Evolutionary conservation across 140 eudicot genomes (phyloP).

Genomic region (Oenanthe javanica): DNA sequence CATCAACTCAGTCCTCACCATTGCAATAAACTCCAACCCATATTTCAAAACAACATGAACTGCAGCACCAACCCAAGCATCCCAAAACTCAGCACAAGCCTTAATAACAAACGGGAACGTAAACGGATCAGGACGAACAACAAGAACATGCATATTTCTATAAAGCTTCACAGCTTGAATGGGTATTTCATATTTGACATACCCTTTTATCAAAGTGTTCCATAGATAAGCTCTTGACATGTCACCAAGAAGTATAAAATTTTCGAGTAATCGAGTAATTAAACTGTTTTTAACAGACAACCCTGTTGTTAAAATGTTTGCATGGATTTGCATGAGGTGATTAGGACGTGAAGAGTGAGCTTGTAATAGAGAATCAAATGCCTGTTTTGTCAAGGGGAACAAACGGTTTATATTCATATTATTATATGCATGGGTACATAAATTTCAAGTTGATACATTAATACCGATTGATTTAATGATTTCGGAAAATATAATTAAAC

Average conservation of each 20-base stretch:
- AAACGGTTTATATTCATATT: not conserved
- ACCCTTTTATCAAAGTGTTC: slow-evolving; percentile 16
- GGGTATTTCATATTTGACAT: slow-evolving; percentile 1
- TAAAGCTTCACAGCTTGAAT: not conserved
- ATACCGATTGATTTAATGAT: too few species aligned
- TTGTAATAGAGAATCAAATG: not conserved
- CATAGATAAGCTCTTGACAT: slow-evolving; percentile 2
- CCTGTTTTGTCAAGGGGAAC: not conserved
- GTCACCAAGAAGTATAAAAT: slow-evolving; percentile 1
- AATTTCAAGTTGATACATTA: too few species aligned
- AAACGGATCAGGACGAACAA: slow-evolving; percentile 5
- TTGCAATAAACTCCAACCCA: slow-evolving; percentile 16
- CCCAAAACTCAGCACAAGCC: slow-evolving; percentile 8
- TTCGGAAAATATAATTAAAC: too few species aligned
- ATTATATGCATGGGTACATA: too few species aligned
- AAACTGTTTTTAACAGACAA: not conserved
- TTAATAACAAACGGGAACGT: not conserved
- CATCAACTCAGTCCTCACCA: slow-evolving; percentile 21
- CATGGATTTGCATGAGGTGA: not conserved
- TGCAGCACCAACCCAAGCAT: slow-evolving; percentile 12
- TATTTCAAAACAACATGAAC: slow-evolving; percentile 9
- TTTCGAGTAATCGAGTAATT: not conserved
- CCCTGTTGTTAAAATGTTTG: not conserved
- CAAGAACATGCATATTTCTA: slow-evolving; percentile 10
- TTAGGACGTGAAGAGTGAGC: not conserved